These are phyloP conservation scores for Nakazawaea peltata DNA, from an alignment of 805 yeast species.

Conservation along the genomic window DNA sequence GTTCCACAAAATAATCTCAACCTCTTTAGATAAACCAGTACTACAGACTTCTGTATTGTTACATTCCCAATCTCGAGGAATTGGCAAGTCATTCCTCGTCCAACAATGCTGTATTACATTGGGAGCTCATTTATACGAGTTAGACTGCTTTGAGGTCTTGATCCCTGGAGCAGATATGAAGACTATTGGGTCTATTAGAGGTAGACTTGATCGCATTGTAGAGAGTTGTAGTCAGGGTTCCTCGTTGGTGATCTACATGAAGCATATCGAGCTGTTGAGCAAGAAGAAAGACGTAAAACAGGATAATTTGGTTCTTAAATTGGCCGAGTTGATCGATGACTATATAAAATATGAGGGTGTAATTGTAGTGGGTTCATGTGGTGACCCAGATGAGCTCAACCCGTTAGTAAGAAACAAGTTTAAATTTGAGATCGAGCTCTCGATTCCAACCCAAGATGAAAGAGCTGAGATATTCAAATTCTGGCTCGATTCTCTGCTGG, in stretches of 20 bases:
- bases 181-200: conserved; percentile 69
- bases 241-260: conserved; percentile 47
- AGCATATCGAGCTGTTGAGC: conserved; percentile 73
- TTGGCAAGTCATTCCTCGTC: conserved; percentile 70
- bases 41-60: conserved; percentile 59
- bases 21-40: conserved; percentile 31
- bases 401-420: conserved; percentile 58
- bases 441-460: conserved; percentile 76
- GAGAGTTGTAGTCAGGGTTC: conserved; percentile 29
- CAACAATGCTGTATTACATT: conserved; percentile 43
- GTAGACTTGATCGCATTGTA: conserved; percentile 61
- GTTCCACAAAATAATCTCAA: conserved; percentile 42
- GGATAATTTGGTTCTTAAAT: conserved; percentile 41
- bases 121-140: conserved; percentile 58
- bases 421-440: conserved; percentile 68
- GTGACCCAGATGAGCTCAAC: conserved; percentile 62
- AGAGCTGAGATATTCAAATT: conserved; percentile 54
- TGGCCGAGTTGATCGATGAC: conserved; percentile 50
- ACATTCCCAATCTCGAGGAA: conserved; percentile 61
- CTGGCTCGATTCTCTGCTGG: conserved; percentile 11
- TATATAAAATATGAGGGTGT: conserved; percentile 34
- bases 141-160: conserved; percentile 63
- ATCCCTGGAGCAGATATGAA: conserved; percentile 70
- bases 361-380: conserved; percentile 58
- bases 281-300: conserved; percentile 51